Evolutionary conservation across 2,329 filamentous ascomycete species (phyloP).

Genomic region (Fusarium nisikadoi): DNA sequence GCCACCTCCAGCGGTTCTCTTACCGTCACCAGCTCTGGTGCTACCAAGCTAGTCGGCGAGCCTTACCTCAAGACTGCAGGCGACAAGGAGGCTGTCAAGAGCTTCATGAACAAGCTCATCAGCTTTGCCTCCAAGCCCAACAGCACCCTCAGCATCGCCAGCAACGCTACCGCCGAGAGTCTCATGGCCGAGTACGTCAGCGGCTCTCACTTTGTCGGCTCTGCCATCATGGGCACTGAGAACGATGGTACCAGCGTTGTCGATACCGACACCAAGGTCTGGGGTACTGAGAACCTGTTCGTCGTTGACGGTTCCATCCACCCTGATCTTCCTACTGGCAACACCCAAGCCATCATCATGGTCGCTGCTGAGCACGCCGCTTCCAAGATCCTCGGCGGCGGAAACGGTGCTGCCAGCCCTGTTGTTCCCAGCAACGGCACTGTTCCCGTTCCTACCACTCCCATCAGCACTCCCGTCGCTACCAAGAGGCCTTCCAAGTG

Average conservation of each 20-base stretch:
- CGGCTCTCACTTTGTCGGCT: constrained; percentile 66
- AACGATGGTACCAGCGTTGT: constrained; percentile 68
- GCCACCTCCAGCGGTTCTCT: constrained; percentile 59
- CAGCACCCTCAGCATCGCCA: constrained; percentile 63
- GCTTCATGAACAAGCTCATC: constrained; percentile 68
- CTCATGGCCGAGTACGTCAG: constrained; percentile 65
- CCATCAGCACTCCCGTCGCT: neutral
- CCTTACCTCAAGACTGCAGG: constrained; percentile 50
- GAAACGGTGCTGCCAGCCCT: constrained; percentile 7
- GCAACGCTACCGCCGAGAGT: constrained; percentile 56
- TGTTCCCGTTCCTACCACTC: neutral
- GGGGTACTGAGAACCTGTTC: constrained; percentile 74
- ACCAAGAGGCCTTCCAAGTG: constrained; percentile 18
- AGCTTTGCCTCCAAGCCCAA: constrained; percentile 71
- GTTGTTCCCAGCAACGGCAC: constrained; percentile 13
- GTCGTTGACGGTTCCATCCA: constrained; percentile 76
- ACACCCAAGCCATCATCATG: constrained; percentile 74
- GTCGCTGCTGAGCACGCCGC: constrained; percentile 71
- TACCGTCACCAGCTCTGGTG: constrained; percentile 52
- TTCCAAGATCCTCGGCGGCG: constrained; percentile 29
- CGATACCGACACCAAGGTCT: constrained; percentile 71
- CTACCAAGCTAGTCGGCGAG: constrained; percentile 54
- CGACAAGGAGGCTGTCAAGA: constrained; percentile 57
- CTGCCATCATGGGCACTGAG: constrained; percentile 68
- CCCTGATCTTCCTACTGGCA: constrained; percentile 74